Base-by-base conservation (phyloP, 768 basidiomycete species). In the Amyloporia xantha region DNA sequence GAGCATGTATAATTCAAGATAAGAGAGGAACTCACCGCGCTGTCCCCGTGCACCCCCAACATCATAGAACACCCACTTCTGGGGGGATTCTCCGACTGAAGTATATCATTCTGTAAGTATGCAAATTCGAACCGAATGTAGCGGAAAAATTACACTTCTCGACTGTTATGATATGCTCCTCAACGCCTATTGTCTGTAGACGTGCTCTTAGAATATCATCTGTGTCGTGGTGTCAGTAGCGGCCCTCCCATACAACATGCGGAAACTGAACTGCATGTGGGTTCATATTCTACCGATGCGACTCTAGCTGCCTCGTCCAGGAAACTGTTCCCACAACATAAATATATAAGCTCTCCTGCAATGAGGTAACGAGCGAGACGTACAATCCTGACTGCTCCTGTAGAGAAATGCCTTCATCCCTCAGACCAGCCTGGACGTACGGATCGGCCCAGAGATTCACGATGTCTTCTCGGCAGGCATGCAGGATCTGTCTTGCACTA, bases 131-230 rank as follows among this genome's bases (percentile, higher is more conserved):
- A 23, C 35, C 36, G n/a, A 20, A 47, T 19, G 35, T 19, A 21
- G 25, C 41, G 30, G 11, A 15, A 35, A 37, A 60, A 58, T 27
- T 46, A 63, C 73, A 62, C 17, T 62, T 60, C 59, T 83, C 78
- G 52, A 80, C 68, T 2, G 68, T 59, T 42, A 86, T 73, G 6
- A 66, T 68, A 52, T 84, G 79, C 60, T 84, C 79, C 55, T 84
- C 81, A 3, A 82, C 78, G 3, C 82, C 81, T 33, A 78, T 64
- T 1, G 84, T 86, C 41, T 75, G 74, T 33, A 86, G 68, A 44
- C 83, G 73, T 13, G 82, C 81, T 44, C 76, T 77, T 41, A 86
- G 66, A 25, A 86, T 75, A 56, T 86, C 84, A 21, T 76, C 82
- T 78, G 55, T 12, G 5, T 13, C 30, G 5, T 17, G 13, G 27